Evolutionary conservation across 106 monocot genomes (phyloP).

Genomic region (Iris macrosiphon): DNA sequence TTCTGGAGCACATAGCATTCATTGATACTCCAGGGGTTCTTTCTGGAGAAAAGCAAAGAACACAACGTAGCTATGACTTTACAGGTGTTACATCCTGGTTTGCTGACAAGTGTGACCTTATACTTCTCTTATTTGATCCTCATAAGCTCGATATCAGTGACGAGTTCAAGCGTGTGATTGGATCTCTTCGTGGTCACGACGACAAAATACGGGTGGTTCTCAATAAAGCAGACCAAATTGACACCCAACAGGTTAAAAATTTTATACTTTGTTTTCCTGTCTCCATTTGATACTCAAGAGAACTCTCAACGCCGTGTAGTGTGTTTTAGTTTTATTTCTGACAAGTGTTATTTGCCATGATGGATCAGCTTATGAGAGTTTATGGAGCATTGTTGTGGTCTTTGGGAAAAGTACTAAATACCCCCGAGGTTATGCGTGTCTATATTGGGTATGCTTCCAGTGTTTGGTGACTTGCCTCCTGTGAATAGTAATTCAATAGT

Average conservation of each 20-base stretch:
- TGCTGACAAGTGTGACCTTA: slow-evolving; percentile 85
- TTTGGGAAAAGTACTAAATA: slow-evolving; percentile 85
- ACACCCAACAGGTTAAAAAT: slow-evolving; percentile 57
- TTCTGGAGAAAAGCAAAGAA: slow-evolving; percentile 84
- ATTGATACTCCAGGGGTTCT: slow-evolving; percentile 89
- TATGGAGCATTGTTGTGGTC: slow-evolving; percentile 93
- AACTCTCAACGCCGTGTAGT: too few relatives aligned
- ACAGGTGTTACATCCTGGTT: slow-evolving; percentile 93
- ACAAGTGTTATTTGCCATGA: neutral
- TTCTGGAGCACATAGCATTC: slow-evolving; percentile 81
- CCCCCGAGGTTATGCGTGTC: slow-evolving; percentile 85
- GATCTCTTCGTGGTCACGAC: slow-evolving; percentile 75
- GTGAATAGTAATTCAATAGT: too few relatives aligned
- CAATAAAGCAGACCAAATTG: slow-evolving; percentile 86
- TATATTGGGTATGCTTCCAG: slow-evolving; percentile 53
- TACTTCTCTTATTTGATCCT: slow-evolving; percentile 87
- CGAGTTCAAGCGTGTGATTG: slow-evolving; percentile 87
- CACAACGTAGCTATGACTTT: slow-evolving; percentile 86
- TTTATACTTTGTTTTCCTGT: neutral
- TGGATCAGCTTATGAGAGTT: slow-evolving; percentile 84
- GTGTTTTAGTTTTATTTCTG: neutral
- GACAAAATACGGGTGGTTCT: slow-evolving; percentile 88
- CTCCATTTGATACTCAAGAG: too few relatives aligned
- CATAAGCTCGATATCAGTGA: slow-evolving; percentile 92
- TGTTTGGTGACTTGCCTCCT: too few relatives aligned